Percentiles rank a stretch among this genome's conserved stretches.
Evolutionary conservation across 1,139 yeast species (phyloP).

Genomic region (Chernovozyma aurita): DNA sequence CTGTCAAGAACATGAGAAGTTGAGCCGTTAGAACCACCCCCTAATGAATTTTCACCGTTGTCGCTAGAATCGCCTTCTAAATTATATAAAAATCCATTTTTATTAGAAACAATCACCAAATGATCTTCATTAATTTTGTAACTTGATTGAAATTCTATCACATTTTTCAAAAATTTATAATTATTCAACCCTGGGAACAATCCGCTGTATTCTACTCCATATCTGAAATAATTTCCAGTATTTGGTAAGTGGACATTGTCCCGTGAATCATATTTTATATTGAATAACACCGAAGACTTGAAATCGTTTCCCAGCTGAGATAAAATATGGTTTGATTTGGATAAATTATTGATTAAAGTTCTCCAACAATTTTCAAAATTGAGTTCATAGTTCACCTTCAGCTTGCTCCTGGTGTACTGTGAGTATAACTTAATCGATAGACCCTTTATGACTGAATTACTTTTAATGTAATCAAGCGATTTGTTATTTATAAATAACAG

Average conservation of each 20-base stretch:
- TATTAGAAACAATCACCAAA: conserved; percentile 39
- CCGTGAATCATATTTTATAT: conserved; percentile 52
- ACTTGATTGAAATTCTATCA: conserved; percentile 38
- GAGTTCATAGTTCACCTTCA: conserved; percentile 47
- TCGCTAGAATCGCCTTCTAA: not conserved
- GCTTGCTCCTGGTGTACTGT: conserved; percentile 14
- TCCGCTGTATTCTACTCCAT: conserved; percentile 59
- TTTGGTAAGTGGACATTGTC: conserved; percentile 54
- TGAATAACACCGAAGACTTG: conserved; percentile 55
- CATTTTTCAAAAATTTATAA: conserved; percentile 35
- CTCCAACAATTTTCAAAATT: conserved; percentile 65
- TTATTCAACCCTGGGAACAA: conserved; percentile 22
- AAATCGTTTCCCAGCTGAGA: conserved; percentile 56
- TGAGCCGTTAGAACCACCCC: not conserved
- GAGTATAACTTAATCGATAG: conserved; percentile 47
- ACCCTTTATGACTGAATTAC: conserved; percentile 59
- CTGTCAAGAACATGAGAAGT: conserved; percentile 57
- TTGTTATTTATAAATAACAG: conserved; percentile 56
- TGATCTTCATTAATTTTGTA: conserved; percentile 20
- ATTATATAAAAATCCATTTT: conserved; percentile 10
- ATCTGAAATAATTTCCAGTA: conserved; percentile 49
- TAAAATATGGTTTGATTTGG: conserved; percentile 31
- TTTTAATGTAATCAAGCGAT: conserved; percentile 63
- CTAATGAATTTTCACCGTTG: too few relatives aligned
- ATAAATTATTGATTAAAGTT: conserved; percentile 44